phyloP scores from a whole-genome alignment of 1,284 basidiomycete species.

The Trichosporon sp. region DNA sequence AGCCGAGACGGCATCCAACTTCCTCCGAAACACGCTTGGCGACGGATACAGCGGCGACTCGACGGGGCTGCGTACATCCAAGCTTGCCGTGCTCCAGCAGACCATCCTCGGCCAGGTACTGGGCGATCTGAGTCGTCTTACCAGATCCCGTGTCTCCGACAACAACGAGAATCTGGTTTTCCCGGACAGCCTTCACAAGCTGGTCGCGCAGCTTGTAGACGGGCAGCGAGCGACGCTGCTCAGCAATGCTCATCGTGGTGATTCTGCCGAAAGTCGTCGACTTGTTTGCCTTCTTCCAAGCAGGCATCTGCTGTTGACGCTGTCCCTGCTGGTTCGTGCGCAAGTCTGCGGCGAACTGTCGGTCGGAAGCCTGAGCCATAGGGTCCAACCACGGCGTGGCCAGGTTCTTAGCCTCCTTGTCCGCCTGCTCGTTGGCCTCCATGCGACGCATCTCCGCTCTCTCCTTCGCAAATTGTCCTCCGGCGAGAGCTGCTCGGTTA shows the following conservation, averaged over 20 bases:
- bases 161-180: conserved; percentile 93
- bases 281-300: conserved; percentile 96
- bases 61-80: conserved; percentile 96
- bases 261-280: conserved; percentile 93
- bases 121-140: conserved; percentile 92
- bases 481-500: conserved; percentile 91
- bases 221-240: conserved; percentile 86
- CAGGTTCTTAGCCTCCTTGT: conserved; percentile 90
- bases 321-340: conserved; percentile 73
- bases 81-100: conserved; percentile 85
- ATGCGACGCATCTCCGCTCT: conserved; percentile 90
- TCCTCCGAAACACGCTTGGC: conserved; percentile 98
- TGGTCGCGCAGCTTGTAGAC: conserved; percentile 96
- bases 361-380: conserved; percentile 86
- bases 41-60: conserved; percentile 99
- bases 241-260: conserved; percentile 86
- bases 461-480: conserved; percentile 91
- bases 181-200: conserved; percentile 84
- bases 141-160: conserved; percentile 94
- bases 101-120: conserved; percentile 87
- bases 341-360: conserved; percentile 90
- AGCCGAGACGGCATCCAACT: conserved; percentile 92
- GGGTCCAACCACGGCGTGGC: conserved; percentile 96
- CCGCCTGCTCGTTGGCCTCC: conserved; percentile 90
- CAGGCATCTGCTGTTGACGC: conserved; percentile 68